Evolutionary conservation across 768 basidiomycete genomes (phyloP), one percentile per base, ranked within the genome.

Genomic region (Mycena galopus): DNA sequence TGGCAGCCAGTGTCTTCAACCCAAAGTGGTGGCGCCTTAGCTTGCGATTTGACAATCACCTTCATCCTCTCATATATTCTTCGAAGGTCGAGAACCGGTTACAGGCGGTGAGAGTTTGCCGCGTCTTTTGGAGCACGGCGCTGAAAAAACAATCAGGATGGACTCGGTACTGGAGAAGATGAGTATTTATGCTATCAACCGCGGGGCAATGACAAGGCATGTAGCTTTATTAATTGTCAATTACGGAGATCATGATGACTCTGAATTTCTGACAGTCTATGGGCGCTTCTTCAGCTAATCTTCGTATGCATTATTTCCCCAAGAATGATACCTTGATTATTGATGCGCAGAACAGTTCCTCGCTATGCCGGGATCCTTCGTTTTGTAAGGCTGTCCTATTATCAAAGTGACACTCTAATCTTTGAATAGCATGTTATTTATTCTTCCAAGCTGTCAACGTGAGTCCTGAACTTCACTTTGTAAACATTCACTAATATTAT

Each of bases 1-100:
- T 53, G 51, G 51, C 51, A 53, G 51, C 51, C 51, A 53, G 51
- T 53, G 51, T 53, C 51, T 53, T 53, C 51, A 53, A 53, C 51
- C 29, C 51, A 53, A 29, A 53, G 51, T 53, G 51, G 51, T 8
- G 8, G 51, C 51, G 25, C 51, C 23, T 53, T 53, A 53, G 51
- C 51, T 29, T 53, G 51, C 51, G 51, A 53, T 53, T 53, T 53
- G 51, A 17, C 51, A 53, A 53, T 53, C 51, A 53, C 51, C 14
- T 53, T 53, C 25, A 27, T 53, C 51, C 51, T 53, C 14, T 53
- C 51, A 53, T 53, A 53, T 29, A 53, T 53, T 53, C 51, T 53
- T 29, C 51, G 51, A 53, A 53, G 27, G 25, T 53, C 51, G 51
- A 53, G 51, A 53, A 53, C 51, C 25, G 51, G 51, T 53, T 27